Evolutionary conservation across 176 grass and related monocot species (phyloP).

Genomic region (Rhynchospora breviuscula): DNA sequence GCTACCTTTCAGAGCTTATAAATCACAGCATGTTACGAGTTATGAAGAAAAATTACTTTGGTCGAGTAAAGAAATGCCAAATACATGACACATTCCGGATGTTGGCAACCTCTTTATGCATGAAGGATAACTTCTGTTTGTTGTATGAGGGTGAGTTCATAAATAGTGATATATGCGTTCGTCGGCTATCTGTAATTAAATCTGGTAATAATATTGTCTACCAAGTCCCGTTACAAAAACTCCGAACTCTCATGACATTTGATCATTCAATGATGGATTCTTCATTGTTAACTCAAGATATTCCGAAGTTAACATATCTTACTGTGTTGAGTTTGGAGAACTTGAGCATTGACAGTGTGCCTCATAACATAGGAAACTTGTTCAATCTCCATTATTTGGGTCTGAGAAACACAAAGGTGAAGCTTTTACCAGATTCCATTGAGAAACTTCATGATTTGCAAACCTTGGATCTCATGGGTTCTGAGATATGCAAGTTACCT

Average conservation of each 20-base stretch:
- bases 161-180: neutral
- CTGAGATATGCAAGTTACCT: neutral
- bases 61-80: neutral
- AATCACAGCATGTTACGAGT: conserved; percentile 36
- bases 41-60: neutral
- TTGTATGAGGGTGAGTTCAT: neutral
- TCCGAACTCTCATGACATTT: conserved; percentile 7
- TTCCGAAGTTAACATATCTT: neutral
- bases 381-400: conserved; percentile 30
- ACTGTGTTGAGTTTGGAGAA: conserved; percentile 24
- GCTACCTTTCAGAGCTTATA: conserved; percentile 31
- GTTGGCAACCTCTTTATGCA: conserved; percentile 3
- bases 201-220: neutral
- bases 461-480: neutral
- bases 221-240: neutral
- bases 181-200: conserved; percentile 8
- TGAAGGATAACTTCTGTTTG: conserved; percentile 18
- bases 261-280: neutral
- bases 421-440: neutral
- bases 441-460: conserved; percentile 4
- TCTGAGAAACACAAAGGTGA: neutral
- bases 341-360: neutral
- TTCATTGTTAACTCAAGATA: neutral
- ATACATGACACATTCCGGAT: conserved; percentile 30
- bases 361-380: conserved; percentile 18